Evolutionary conservation across 78 protist genomes (phyloP), one percentile per base, ranked within the genome.

Genomic region (Guillardia theta): DNA sequence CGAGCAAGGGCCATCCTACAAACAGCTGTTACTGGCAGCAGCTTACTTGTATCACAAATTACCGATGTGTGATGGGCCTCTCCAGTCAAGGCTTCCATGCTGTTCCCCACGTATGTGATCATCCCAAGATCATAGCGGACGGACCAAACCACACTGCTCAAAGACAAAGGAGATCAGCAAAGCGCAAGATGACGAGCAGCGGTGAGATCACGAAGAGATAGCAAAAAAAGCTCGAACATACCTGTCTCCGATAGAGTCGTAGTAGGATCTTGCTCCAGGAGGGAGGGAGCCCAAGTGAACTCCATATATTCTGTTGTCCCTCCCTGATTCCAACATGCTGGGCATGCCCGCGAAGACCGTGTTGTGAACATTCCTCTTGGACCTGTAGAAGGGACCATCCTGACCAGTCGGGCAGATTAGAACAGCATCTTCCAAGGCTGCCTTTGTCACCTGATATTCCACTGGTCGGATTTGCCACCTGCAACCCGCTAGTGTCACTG

Each of bases 191-290:
- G n/a, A n/a, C n/a, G n/a, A n/a, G n/a, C n/a, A n/a, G n/a, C n/a
- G n/a, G n/a, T n/a, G n/a, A n/a, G n/a, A n/a, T n/a, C n/a, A n/a
- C n/a, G n/a, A n/a, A n/a, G n/a, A n/a, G n/a, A n/a, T n/a, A n/a
- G n/a, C n/a, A n/a, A n/a, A n/a, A n/a, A n/a, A n/a, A n/a, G n/a
- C n/a, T n/a, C n/a, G n/a, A n/a, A n/a, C n/a, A n/a, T n/a, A n/a
- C n/a, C n/a, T 58, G 70, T 70, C 87, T 37, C 87, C 87, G 87
- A 70, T 37, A 43, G 87, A 36, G 87, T 70, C 87, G 87, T 70
- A 70, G 87, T 70, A 70, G 87, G 87, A 70, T 10, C 41, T 10
- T 27, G 87, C 87, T 37, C 41, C 87, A 1, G 87, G 9, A 12
- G 87, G 87, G 47, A 70, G 9, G 47, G 87, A 70, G 39, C 87